Conservation (phyloP, 192 early-diverging fungal genomes). For the Coemansia guatemalensis region DNA sequence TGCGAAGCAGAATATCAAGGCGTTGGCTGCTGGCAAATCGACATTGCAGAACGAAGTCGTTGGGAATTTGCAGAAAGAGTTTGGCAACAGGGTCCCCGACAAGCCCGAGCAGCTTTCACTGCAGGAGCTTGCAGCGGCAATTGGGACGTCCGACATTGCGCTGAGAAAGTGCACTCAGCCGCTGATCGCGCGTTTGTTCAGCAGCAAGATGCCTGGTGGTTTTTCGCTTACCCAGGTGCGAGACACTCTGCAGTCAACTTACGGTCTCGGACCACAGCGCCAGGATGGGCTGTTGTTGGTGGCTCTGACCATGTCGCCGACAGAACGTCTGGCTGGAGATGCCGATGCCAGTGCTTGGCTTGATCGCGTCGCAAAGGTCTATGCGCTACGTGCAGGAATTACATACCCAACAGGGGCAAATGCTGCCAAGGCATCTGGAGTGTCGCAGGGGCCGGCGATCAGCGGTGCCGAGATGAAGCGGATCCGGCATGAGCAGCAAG, state of each 20-base stretch:
- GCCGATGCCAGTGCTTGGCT: slow-evolving; percentile 84
- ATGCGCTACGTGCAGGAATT: slow-evolving; percentile 74
- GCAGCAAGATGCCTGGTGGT: slow-evolving; percentile 90
- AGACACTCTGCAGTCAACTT: slow-evolving; percentile 61
- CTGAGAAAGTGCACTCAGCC: slow-evolving; percentile 90
- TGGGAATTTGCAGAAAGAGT: slow-evolving; percentile 85
- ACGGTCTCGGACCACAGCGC: slow-evolving; percentile 76
- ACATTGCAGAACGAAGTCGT: slow-evolving; percentile 92
- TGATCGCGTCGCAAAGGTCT: slow-evolving; percentile 65
- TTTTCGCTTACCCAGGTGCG: slow-evolving; percentile 77
- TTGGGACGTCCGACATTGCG: slow-evolving; percentile 70
- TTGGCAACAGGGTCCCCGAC: slow-evolving; percentile 77
- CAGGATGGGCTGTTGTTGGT: slow-evolving; percentile 73
- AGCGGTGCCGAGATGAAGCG: slow-evolving; percentile 86
- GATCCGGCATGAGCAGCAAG: slow-evolving; percentile 69
- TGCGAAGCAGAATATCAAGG: slow-evolving; percentile 74
- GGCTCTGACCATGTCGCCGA: slow-evolving; percentile 77
- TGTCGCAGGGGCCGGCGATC: slow-evolving; percentile 59
- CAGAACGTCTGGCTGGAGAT: slow-evolving; percentile 72
- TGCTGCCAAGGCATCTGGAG: slow-evolving; percentile 55
- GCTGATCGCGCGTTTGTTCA: slow-evolving; percentile 80
- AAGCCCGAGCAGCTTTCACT: slow-evolving; percentile 86
- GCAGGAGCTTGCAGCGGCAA: slow-evolving; percentile 70
- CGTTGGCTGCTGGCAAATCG: slow-evolving; percentile 82
- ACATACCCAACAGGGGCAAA: slow-evolving; percentile 58